phyloP scores from a whole-genome alignment of 768 basidiomycete genomes.

The Fomitopsis pulvina region DNA sequence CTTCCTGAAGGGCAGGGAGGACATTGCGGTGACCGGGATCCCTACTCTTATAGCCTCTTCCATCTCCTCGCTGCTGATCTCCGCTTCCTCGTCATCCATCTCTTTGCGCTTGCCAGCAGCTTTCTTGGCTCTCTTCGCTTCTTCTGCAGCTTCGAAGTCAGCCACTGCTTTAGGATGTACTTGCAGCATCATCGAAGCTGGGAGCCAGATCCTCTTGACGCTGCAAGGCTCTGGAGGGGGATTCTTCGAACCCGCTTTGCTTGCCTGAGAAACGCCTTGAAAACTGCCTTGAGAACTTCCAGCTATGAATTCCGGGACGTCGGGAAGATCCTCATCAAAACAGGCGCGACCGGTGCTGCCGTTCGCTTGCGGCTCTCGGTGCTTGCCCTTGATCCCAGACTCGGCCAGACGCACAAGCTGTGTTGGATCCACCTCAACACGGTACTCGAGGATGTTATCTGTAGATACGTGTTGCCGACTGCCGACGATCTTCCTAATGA shows the following conservation, averaged over 20 bases:
- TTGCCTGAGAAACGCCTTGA: background rate
- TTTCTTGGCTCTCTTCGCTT: constrained; percentile 25
- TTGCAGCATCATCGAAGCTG: constrained; percentile 34
- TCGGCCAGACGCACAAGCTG: constrained; percentile 27
- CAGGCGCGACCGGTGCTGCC: background rate
- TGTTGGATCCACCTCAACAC: constrained; percentile 31
- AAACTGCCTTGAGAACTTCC: too few species aligned
- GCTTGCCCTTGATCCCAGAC: constrained; percentile 23
- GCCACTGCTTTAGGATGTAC: constrained; percentile 34
- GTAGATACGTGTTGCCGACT: constrained; percentile 33
- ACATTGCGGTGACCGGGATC: constrained; percentile 2
- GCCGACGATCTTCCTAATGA: constrained; percentile 30
- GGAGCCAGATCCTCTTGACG: constrained; percentile 34
- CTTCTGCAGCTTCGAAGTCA: constrained; percentile 25
- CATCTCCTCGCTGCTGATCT: background rate
- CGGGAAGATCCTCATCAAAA: background rate
- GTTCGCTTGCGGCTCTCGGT: constrained; percentile 11
- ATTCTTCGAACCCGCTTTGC: constrained; percentile 10
- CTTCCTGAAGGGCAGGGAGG: constrained; percentile 5
- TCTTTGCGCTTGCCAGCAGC: constrained; percentile 9
- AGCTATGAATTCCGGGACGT: background rate
- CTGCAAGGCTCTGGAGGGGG: constrained; percentile 24
- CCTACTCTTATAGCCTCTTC: background rate
- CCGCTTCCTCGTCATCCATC: constrained; percentile 5
- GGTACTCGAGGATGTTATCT: constrained; percentile 36